A percentile compares a stretch with the other conserved stretches of the same genome.
Evolutionary conservation across 257 asterid species (phyloP).

Genomic region (Solanum acaule): DNA sequence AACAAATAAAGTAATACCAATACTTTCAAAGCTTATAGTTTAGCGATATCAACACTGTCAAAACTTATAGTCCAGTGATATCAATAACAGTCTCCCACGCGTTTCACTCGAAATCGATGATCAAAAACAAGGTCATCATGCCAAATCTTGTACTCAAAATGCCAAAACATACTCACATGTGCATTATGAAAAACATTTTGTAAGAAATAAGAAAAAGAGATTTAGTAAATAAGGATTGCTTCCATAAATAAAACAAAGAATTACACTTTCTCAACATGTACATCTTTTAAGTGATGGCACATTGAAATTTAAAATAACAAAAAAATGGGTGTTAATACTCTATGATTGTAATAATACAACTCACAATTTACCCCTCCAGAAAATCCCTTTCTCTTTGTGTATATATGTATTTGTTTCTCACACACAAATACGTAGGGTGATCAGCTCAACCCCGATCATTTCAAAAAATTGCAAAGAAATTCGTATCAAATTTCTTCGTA

Average conservation of each 20-base stretch:
- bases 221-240: background rate
- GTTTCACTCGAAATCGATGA: background rate
- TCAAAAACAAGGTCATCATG: background rate
- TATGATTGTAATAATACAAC: slow-evolving; percentile 8
- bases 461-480: slow-evolving; percentile 5
- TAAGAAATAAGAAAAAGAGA: background rate
- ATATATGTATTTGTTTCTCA: background rate
- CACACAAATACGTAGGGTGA: background rate
- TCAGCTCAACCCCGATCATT: slow-evolving; percentile 8
- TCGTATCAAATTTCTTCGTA: slow-evolving; percentile 50
- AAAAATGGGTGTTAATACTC: slow-evolving; percentile 25
- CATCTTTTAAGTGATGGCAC: slow-evolving; percentile 13
- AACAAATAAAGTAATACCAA: too few relatives aligned
- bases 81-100: background rate
- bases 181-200: background rate
- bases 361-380: slow-evolving; percentile 11
- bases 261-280: background rate
- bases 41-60: background rate
- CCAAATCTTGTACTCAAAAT: background rate
- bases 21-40: background rate
- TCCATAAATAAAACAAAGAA: background rate
- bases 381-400: background rate
- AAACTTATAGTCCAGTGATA: background rate
- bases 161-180: background rate
- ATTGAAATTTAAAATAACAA: slow-evolving; percentile 9